Evolutionary conservation across 2,329 filamentous ascomycete species (phyloP).

Genomic region (Ilyonectria robusta): DNA sequence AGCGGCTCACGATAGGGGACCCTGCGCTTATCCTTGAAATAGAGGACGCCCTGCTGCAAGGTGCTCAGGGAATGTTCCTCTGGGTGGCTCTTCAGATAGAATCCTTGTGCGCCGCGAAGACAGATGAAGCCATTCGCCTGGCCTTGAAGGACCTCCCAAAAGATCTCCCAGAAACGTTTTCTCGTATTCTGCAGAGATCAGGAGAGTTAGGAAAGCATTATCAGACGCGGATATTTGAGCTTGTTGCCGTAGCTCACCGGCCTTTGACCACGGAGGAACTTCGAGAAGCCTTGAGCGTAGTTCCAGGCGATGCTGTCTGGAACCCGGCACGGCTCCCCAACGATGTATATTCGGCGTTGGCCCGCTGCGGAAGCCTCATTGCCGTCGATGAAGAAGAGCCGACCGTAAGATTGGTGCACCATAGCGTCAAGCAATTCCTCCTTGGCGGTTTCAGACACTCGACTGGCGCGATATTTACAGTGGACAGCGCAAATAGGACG

Average conservation of each 20-base stretch:
- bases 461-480: no score
- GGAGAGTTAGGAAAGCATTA: conserved; percentile 24
- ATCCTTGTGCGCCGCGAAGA: conserved; percentile 51
- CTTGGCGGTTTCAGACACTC: conserved; percentile 25
- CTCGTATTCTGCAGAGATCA: conserved; percentile 48
- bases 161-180: conserved; percentile 50
- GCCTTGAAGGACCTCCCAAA: conserved; percentile 50
- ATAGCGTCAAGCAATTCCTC: conserved; percentile 54
- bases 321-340: conserved; percentile 37
- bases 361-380: conserved; percentile 53
- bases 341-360: conserved; percentile 43
- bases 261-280: conserved; percentile 53
- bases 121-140: conserved; percentile 54
- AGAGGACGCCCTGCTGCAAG: conserved; percentile 35
- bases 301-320: conserved; percentile 49
- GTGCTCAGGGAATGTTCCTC: conserved; percentile 57
- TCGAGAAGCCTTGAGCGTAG: conserved; percentile 56
- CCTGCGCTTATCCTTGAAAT: conserved; percentile 38
- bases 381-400: conserved; percentile 53
- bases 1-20: conserved; percentile 36
- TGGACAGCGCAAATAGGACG: no score
- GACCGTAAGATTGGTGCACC: conserved; percentile 52
- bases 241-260: conserved; percentile 49
- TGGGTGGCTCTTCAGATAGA: conserved; percentile 55
- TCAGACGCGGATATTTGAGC: conserved; percentile 49